Percentiles rank a stretch among this genome's conserved stretches.
Conservation (phyloP, 768 basidiomycete genomes). For the Termitomyces sp. region DNA sequence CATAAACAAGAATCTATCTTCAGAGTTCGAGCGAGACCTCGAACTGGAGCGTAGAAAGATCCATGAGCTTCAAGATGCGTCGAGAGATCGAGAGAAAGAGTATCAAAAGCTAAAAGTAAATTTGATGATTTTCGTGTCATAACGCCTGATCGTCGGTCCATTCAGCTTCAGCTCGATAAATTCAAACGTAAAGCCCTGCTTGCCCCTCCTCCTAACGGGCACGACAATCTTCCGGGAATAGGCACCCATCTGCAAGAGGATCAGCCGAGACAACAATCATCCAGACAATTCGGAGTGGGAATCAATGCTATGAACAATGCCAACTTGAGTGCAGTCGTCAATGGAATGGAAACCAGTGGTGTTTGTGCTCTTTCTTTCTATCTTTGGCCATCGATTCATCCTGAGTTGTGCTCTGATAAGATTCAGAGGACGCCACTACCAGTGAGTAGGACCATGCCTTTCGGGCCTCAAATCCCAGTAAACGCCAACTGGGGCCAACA, state of each 20-base stretch:
- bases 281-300: slow-evolving; percentile 10
- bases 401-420: slow-evolving; percentile 26
- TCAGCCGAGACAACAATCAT: slow-evolving; percentile 3
- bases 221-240: slow-evolving; percentile 15
- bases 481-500: slow-evolving; percentile 27
- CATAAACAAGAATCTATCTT: background rate
- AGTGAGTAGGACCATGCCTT: slow-evolving; percentile 39
- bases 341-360: slow-evolving; percentile 61
- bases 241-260: slow-evolving; percentile 9
- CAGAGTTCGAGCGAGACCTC: slow-evolving; percentile 77
- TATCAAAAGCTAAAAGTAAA: slow-evolving; percentile 80
- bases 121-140: background rate
- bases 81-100: slow-evolving; percentile 78
- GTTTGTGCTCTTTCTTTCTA: slow-evolving; percentile 29
- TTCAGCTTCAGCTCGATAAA: slow-evolving; percentile 72
- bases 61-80: slow-evolving; percentile 67
- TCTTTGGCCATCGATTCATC: background rate
- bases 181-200: slow-evolving; percentile 79
- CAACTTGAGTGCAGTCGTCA: slow-evolving; percentile 52
- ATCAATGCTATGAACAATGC: slow-evolving; percentile 21
- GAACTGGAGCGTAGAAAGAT: slow-evolving; percentile 74
- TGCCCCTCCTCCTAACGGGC: slow-evolving; percentile 27
- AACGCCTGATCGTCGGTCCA: background rate
- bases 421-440: slow-evolving; percentile 69
- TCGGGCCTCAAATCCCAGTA: slow-evolving; percentile 19